Evolutionary conservation across 2,329 filamentous ascomycete genomes (phyloP), one percentile per base, ranked within the genome.

Genomic region (Ophiostoma novo-ulmi): DNA sequence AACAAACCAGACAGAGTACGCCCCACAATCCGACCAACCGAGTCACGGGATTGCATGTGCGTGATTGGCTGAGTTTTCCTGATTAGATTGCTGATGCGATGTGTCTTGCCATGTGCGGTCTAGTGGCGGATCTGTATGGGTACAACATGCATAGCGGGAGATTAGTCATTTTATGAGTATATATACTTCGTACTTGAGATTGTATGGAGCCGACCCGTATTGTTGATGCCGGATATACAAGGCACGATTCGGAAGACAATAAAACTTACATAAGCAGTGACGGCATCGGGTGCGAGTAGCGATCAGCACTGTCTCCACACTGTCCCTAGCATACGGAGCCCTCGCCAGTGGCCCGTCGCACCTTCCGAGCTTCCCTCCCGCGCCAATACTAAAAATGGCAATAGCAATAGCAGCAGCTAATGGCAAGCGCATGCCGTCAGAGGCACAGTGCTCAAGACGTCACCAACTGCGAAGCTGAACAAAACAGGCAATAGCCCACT

Each of bases 41-140:
- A 70, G 71, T 72, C 71, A 72, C 71, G 69, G 68, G 71, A 22
- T 52, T 39, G 14, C 3, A 1, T 13, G 1, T 10, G 8, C 68
- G 17, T 68, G 70, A 70, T 71, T 71, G 70, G 70, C 70, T n/a
- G 61, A 35, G 14, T 5, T 31, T 14, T 10, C 22, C 31, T 7
- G 6, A 48, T 48, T 48, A 20, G 44, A 35, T 22, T 63, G 58
- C 20, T 36, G 58, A 63, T 63, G 58, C 31, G 10, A 17, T 63
- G 31, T 31, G 58, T 63, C 66, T 48, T 67, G 6, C 64, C 64
- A 0, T 20, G 26, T 67, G 10, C 41, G 66, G 31, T 6, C 39
- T 66, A 66, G 64, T 22, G 36, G 64, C 38, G 38, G 36, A 26
- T 11, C 36, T 10, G 64, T 58, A 58, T 58, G 52, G 52, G 52